Evolutionary conservation across 129 eudicot genomes (phyloP), one percentile per base, ranked within the genome.

Genomic region (Mikania micrantha): DNA sequence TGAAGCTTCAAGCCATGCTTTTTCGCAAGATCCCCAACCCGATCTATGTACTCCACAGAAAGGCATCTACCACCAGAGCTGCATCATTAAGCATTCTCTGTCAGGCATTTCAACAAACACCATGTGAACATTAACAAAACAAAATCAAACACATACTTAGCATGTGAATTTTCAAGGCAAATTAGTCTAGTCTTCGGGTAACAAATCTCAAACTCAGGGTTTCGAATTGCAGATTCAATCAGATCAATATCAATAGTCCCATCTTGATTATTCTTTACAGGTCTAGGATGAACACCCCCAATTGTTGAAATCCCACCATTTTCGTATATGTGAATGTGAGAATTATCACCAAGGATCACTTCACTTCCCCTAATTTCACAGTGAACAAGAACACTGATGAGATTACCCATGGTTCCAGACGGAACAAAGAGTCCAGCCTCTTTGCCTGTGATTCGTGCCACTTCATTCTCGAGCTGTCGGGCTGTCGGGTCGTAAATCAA

Each of bases 341-440:
- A 89, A 73, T 74, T 78, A 60, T 93, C 66, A 45, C 99, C 99
- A 36, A 93, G 87, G 27, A 93, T 93, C 9, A 93, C 96, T 80
- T 93, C 99, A 77, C 99, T 93, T 1, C 99, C 99, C 73, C 99
- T 81, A 28, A 86, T 71, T 6, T 93, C 83, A 68, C 99, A 93
- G 54, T 93, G 99, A 48, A 83, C 87, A 5, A 93, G 92, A 56
- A 93, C 95, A 49, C 92, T 82, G 0, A 93, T 93, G 9, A 93
- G 90, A 75, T 93, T 93, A 53, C 96, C 99, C 99, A 93, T 93
- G 29, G 99, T 93, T 24, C 99, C 99, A 1, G 99, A 93, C 35
- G 99, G 99, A 52, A 93, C 99, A 77, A 93, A 93, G 17, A 93
- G 77, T 4, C 79, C 96, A 1, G 92, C 96, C 73, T 93, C 96